phyloP scores from a whole-genome alignment of 2,329 filamentous ascomycete genomes.

The Ilyonectria sp. region DNA sequence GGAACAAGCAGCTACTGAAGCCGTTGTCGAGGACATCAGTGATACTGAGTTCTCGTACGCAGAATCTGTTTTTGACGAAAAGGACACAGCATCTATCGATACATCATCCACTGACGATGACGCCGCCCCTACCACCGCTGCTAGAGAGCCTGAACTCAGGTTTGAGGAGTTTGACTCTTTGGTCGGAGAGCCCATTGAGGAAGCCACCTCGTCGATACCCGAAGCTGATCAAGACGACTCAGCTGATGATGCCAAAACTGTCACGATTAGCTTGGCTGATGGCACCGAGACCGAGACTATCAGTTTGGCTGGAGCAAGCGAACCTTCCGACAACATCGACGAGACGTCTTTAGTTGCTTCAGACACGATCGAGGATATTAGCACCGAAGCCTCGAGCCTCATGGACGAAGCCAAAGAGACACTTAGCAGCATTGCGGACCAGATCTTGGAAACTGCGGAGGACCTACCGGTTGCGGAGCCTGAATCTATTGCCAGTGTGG shows the following conservation, averaged over 20 bases:
- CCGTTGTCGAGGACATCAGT: slow-evolving; percentile 38
- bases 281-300: slow-evolving; percentile 2
- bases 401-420: slow-evolving; percentile 33
- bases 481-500: slow-evolving; percentile 39
- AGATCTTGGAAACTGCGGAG: slow-evolving; percentile 36
- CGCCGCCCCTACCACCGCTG: slow-evolving; percentile 28
- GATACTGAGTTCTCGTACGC: slow-evolving; percentile 50
- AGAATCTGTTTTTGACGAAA: slow-evolving; percentile 45
- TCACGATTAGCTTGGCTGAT: background rate
- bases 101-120: slow-evolving; percentile 30
- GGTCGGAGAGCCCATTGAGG: slow-evolving; percentile 33
- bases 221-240: slow-evolving; percentile 24
- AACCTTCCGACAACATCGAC: slow-evolving; percentile 30
- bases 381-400: slow-evolving; percentile 37
- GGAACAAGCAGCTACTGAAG: slow-evolving; percentile 44
- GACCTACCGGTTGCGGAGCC: slow-evolving; percentile 38
- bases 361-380: slow-evolving; percentile 25
- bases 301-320: slow-evolving; percentile 1
- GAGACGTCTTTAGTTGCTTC: slow-evolving; percentile 36
- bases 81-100: slow-evolving; percentile 33
- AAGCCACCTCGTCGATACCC: slow-evolving; percentile 31
- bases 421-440: slow-evolving; percentile 31
- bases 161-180: slow-evolving; percentile 43
- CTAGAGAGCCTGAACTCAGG: slow-evolving; percentile 33
- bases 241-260: slow-evolving; percentile 1